Base-by-base conservation (phyloP, 2,329 filamentous ascomycete species). In the Escovopsis weberi region DNA sequence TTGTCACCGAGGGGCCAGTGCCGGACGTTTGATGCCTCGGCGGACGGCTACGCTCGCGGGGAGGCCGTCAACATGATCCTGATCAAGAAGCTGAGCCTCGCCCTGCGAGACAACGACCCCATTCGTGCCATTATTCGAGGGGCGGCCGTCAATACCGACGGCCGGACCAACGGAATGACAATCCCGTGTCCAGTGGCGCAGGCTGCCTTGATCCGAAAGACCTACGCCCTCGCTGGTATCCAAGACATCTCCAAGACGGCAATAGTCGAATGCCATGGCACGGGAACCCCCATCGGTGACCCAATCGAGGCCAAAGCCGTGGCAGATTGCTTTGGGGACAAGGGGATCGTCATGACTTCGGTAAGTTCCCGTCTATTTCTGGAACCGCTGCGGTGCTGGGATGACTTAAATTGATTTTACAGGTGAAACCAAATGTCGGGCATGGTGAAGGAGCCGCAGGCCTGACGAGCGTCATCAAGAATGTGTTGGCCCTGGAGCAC, bases 11-110 rank as follows among this genome's bases (percentile, higher is more conserved):
- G 55, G 3, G 53, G 58, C 19, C 37, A 39, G 8, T 60, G 51
- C 23, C 52, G 48, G 33, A 53, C 51, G 11, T 62, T 58, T 26
- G 57, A 60, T 34, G 40, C 48, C 18, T 45, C 53, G 0, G 59
- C 54, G 1, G 51, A 59, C 46, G 64, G 70, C 4, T 72, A 70
- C 48, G 63, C 55, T 1, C 56, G 67, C 18, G 65, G 65, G 6
- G 66, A 72, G 46, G 55, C 59, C 11, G 41, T 72, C 18, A 41
- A 35, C 26, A 44, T 46, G 5, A 11, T 52, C 3, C 40, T 67
- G 2, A 43, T 72, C 4, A 71, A 71, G 51, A 58, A 49, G 0
- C 49, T 70, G 1, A 53, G 55, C 8, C 55, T 62, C 33, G 68
- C 68, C 2, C 33, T 70, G 1, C 48, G 47, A 4, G 65, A 65